Base-by-base conservation (phyloP, 139 green algal genomes). In the Tetraselmis chui region DNA sequence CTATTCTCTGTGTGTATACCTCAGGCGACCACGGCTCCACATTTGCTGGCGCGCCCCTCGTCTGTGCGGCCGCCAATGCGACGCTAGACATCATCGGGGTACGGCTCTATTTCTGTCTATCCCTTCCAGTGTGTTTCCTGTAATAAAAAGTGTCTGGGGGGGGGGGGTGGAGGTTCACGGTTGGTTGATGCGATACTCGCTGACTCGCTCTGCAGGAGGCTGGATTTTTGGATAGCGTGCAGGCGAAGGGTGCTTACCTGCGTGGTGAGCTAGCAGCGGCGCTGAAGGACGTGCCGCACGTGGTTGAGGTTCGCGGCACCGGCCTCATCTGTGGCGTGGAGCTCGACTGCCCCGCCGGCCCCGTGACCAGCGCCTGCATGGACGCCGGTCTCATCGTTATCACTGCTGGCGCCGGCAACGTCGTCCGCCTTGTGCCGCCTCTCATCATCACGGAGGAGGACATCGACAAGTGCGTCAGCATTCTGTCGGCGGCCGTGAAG, bases 11-110 rank as follows among this genome's bases (percentile, higher is more conserved):
- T 28, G 23, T 32, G 32, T 0, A 30, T 27, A 59, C 79, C 1
- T 67, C 89, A 77, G 96, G 96, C 22, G 97, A 99, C 88, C 97
- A 99, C 84, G 97, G 97, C 23, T 97, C 92, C 82, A 99, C 97
- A 0, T 99, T 99, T 91, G 97, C 97, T 2, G 96, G 96, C 59
- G 95, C 95, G 89, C 97, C 96, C 0, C 89, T 99, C 58, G 95
- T 99, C 32, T 98, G 93, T 82, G 79, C 89, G 59, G 90, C 91
- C 23, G 94, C 91, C 2, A 91, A 88, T 88, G 84, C 88, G 28
- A 88, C 94, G 23, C 93, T 97, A 83, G 93, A 97, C 87, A 92
- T 93, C 86, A 94, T 97, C 77, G 81, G 74, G n/a, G 45, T 67
- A 18, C 18, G 45, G 45, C 45, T 18, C 45, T 18, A 67, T 67